These are phyloP conservation scores for Coemansia pectinata DNA, from an alignment of 192 early-diverging fungal species.

Conservation along the genomic window DNA sequence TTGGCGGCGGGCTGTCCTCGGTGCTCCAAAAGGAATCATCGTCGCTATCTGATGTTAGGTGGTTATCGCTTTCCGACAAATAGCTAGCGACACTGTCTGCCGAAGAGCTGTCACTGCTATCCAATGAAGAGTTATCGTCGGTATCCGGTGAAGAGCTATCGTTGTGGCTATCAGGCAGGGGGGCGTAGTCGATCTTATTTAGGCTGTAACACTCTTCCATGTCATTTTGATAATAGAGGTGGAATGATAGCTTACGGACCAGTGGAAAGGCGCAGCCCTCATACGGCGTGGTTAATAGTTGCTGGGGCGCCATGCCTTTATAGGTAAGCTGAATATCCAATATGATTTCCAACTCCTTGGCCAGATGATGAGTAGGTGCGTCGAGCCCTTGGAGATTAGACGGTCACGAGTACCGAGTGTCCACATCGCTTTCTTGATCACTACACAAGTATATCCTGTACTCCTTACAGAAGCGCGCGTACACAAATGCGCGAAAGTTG, in stretches of 20 bases:
- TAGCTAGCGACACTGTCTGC: not conserved
- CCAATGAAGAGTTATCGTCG: not conserved
- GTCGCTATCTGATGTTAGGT: not conserved
- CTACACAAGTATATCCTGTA: not conserved
- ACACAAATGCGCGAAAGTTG: not conserved
- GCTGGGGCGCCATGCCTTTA: not conserved
- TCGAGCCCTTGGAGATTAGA: not conserved
- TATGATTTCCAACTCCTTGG: not conserved
- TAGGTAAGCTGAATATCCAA: not conserved
- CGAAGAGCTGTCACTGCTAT: not conserved
- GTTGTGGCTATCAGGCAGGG: not conserved
- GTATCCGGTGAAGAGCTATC: too few relatives aligned
- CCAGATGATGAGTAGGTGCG: not conserved
- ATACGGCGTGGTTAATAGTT: not conserved
- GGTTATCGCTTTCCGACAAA: not conserved
- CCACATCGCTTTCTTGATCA: not conserved
- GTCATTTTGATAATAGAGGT: not conserved
- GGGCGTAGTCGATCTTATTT: not conserved
- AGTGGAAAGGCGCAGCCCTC: not conserved
- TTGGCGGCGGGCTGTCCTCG: not conserved
- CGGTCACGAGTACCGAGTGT: not conserved
- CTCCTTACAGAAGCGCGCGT: not conserved
- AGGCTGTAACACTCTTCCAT: not conserved
- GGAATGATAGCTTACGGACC: not conserved
- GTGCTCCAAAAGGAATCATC: not conserved